Conservation (phyloP, 75 land plant species). For the Pseudotsuga menziesii region DNA sequence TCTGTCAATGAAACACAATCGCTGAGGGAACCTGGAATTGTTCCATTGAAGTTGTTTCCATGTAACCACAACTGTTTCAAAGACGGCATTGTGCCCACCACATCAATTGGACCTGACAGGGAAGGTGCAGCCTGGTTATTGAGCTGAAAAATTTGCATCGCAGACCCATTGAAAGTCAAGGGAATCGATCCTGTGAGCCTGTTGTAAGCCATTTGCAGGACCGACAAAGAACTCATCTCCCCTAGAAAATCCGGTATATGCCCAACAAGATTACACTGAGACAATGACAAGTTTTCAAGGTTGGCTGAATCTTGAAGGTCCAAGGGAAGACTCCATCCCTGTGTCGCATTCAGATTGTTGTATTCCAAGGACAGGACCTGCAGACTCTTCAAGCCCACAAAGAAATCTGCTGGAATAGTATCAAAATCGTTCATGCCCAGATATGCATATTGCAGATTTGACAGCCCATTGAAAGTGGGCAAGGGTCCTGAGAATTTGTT, state of each 20-base stretch:
- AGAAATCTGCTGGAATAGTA: constrained; percentile 74
- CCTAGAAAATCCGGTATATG: constrained; percentile 69
- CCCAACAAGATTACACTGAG: constrained; percentile 59
- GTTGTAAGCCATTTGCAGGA: constrained; percentile 53
- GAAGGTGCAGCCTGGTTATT: constrained; percentile 50
- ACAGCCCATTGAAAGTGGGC: constrained; percentile 65
- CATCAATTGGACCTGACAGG: constrained; percentile 44
- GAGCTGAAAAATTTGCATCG: constrained; percentile 44
- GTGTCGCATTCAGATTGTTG: constrained; percentile 37
- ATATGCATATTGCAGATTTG: constrained; percentile 43
- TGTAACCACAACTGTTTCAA: constrained; percentile 59
- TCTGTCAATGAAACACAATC: constrained; percentile 29
- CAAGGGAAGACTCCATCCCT: constrained; percentile 70
- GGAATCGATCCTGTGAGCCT: constrained; percentile 66
- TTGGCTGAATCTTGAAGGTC: constrained; percentile 28
- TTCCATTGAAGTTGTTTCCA: constrained; percentile 72
- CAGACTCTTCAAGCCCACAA: constrained; percentile 41
- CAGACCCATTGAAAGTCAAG: constrained; percentile 23
- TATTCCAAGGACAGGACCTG: constrained; percentile 45
- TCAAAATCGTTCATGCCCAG: constrained; percentile 54
- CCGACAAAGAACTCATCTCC: constrained; percentile 22
- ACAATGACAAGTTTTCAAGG: constrained; percentile 49
- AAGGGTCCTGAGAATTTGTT: constrained; percentile 55
- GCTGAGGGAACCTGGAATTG: constrained; percentile 50
- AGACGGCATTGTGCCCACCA: constrained; percentile 42